These are phyloP conservation scores for Leccinum obscurum DNA, from an alignment of 768 basidiomycete species.

Conservation along the genomic window DNA sequence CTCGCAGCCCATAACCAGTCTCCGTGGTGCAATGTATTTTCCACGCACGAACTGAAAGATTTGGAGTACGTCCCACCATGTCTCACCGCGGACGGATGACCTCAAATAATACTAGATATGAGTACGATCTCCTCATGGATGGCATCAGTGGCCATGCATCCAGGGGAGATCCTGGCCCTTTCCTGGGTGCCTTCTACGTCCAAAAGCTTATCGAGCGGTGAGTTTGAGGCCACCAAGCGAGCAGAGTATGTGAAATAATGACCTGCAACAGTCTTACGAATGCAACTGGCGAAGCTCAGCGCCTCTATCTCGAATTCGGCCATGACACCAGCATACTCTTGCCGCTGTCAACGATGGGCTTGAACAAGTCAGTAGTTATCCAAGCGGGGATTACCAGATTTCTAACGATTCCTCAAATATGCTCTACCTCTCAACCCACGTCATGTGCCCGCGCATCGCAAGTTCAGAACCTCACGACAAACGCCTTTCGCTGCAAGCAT, in stretches of 20 bases:
- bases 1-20: conserved; percentile 37
- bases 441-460: conserved; percentile 31
- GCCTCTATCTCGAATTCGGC: conserved; percentile 43
- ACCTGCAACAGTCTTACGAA: conserved; percentile 33
- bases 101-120: conserved; percentile 30
- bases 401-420: conserved; percentile 31
- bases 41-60: conserved; percentile 31
- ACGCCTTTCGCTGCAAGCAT: conserved; percentile 46
- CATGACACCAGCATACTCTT: conserved; percentile 43
- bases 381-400: not conserved
- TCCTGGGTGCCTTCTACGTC: conserved; percentile 41
- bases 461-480: conserved; percentile 40
- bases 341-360: conserved; percentile 38
- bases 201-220: conserved; percentile 41
- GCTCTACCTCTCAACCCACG: conserved; percentile 27
- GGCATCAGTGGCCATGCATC: conserved; percentile 37
- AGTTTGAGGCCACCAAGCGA: not conserved
- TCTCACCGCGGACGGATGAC: not conserved
- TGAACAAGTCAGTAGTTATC: conserved; percentile 34
- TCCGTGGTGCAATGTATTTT: conserved; percentile 44
- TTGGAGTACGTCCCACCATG: conserved; percentile 34
- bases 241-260: not conserved
- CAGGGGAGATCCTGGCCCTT: conserved; percentile 33
- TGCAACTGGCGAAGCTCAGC: conserved; percentile 32
- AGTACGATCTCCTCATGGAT: conserved; percentile 41